phyloP scores from a whole-genome alignment of 1,139 yeast species.

The Zygosaccharomyces pseudobailii region DNA sequence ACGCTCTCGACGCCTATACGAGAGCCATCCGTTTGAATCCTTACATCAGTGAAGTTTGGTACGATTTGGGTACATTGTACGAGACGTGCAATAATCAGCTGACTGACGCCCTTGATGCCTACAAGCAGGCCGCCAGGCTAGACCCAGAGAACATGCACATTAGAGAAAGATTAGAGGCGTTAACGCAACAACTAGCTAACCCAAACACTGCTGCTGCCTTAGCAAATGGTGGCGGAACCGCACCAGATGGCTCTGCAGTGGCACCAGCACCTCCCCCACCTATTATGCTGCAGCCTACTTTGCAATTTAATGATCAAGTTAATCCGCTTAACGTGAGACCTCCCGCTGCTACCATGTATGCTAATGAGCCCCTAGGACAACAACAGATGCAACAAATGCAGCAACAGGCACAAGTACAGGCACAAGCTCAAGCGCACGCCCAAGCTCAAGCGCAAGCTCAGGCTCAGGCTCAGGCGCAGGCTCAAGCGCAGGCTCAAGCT shows the following conservation, averaged over 20 bases:
- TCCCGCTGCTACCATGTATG: constrained; percentile 18
- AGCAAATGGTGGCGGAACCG: constrained; percentile 21
- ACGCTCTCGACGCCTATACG: constrained; percentile 95
- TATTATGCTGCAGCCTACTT: constrained; percentile 32
- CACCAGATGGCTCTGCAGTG: constrained; percentile 28
- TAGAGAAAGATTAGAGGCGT: constrained; percentile 83
- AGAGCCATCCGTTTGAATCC: constrained; percentile 94
- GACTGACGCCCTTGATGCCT: constrained; percentile 92
- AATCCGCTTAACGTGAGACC: constrained; percentile 31
- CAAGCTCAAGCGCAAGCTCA: constrained; percentile 7
- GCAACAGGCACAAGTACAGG: constrained; percentile 16
- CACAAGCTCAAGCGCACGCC: constrained; percentile 16
- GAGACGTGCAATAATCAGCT: constrained; percentile 96
- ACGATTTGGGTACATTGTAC: constrained; percentile 91
- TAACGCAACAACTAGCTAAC: constrained; percentile 46
- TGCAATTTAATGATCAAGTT: constrained; percentile 28
- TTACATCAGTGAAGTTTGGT: constrained; percentile 96
- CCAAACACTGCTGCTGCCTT: constrained; percentile 9
- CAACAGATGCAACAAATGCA: constrained; percentile 11
- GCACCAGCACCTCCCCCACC: constrained; percentile 26
- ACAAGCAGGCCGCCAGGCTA: constrained; percentile 89
- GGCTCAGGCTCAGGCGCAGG: constrained; percentile 13
- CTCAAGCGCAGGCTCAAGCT: constrained; percentile 4
- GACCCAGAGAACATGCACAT: constrained; percentile 95
- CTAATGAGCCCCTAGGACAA: constrained; percentile 23